Conservation (phyloP, 441 rosid genomes). For the Erodium trifolium region DNA sequence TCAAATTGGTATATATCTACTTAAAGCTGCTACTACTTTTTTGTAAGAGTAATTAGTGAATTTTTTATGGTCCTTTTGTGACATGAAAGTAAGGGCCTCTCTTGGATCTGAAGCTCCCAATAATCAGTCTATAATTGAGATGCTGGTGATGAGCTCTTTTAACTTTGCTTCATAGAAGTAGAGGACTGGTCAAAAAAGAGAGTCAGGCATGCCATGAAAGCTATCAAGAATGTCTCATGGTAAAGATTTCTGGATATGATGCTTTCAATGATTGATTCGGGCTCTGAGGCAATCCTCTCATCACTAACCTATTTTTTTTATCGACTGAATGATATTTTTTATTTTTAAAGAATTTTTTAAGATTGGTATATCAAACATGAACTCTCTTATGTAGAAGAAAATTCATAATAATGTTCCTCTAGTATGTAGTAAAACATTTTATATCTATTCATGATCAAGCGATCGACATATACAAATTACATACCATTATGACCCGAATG, state of each 20-base stretch:
- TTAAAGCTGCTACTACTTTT: slow-evolving; percentile 23
- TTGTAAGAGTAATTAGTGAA: neutral
- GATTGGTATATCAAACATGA: no score
- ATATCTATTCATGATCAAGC: no score
- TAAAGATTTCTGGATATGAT: neutral
- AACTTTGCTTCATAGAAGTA: neutral
- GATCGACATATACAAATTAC: no score
- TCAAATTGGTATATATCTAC: slow-evolving; percentile 13
- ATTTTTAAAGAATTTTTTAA: no score
- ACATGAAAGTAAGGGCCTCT: slow-evolving; percentile 51
- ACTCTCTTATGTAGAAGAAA: no score
- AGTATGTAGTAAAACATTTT: no score
- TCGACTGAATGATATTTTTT: no score
- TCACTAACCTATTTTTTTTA: no score
- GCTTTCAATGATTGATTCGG: neutral
- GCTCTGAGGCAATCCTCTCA: no score
- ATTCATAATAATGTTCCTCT: no score
- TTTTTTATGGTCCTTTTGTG: neutral
- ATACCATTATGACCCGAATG: no score
- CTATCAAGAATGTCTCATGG: neutral
- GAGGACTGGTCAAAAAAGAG: neutral
- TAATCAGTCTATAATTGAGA: slow-evolving; percentile 40
- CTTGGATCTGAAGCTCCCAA: slow-evolving; percentile 47
- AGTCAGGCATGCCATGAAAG: neutral
- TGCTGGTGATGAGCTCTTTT: neutral